These are phyloP conservation scores for Pouteria glomerata DNA, from an alignment of 148 eudicot genomes.

Conservation along the genomic window DNA sequence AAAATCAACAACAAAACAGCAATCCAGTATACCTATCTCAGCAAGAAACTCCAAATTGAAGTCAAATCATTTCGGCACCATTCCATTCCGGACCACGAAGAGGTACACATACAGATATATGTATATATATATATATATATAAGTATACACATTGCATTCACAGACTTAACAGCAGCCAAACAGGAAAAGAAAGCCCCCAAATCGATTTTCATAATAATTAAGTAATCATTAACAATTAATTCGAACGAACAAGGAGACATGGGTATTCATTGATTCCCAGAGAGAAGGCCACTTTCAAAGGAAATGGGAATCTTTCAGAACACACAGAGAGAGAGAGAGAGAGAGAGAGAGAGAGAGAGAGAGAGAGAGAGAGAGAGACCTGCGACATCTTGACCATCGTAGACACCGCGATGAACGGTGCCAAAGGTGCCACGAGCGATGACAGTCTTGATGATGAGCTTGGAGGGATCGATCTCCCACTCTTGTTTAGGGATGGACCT, in stretches of 20 bases:
- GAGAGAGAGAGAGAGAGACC: constrained; percentile 29
- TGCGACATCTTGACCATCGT: constrained; percentile 83
- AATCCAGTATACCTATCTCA: not conserved
- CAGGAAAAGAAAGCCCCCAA: not conserved
- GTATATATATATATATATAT: not conserved
- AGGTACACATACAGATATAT: not conserved
- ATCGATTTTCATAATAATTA: not conserved
- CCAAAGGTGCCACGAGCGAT: constrained; percentile 95
- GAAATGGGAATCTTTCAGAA: no score
- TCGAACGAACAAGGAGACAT: not conserved
- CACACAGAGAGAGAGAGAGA: not conserved
- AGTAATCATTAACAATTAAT: not conserved
- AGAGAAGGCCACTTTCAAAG: not conserved
- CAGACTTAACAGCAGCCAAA: no score
- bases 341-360: not conserved
- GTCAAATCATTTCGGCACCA: not conserved
- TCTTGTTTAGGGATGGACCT: constrained; percentile 30
- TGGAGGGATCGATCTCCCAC: constrained; percentile 89
- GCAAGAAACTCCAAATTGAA: not conserved
- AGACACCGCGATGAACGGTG: constrained; percentile 82
- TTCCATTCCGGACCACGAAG: not conserved
- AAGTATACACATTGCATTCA: not conserved
- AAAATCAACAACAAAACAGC: not conserved
- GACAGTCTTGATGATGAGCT: constrained; percentile 62
- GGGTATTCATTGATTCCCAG: not conserved